Base-by-base conservation (phyloP, 345 rosid genomes). In the Moricandia moricandioides region DNA sequence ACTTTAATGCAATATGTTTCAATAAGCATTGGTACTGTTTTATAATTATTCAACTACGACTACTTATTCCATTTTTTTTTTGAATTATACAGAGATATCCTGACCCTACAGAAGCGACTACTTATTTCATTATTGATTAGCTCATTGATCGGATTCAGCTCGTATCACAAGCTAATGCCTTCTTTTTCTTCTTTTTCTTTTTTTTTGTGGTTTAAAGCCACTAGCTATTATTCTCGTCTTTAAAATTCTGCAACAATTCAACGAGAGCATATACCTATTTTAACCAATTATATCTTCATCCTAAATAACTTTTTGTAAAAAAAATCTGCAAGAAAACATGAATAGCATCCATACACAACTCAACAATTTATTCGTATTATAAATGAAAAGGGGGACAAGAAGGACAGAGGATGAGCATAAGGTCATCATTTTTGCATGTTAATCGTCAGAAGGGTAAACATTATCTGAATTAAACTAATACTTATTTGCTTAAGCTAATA, bases 371-470 rank as follows among this genome's bases (percentile, higher is more conserved):
- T 30, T 75, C 47, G 27, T 17, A 69, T 61, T 62, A 69, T 17
- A 0, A 13, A 35, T 26, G 0, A 24, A 59, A 16, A 2, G n/a
- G 80, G 76, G 18, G 75, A 71, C 80, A 77, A 58, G 45, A 70
- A 64, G 72, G 72, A 77, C 80, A 77, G 67, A 27, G 67, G 76
- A 71, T 57, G 76, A 77, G 67, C 76, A 47, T 57, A 71, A 71
- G 71, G 67, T 77, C 55, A 77, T 77, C 55, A 77, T 77, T 12
- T 71, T 33, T 10, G 67, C 80, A 77, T 77, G 80, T 77, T 77
- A 65, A 71, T 77, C 72, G 76, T 77, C 68, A 71, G 76, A 65
- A 65, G 54, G 45, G 51, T 24, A 77, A 21, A 71, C 80, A 71
- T 77, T 77, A 71, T 71, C 76, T 57, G 34, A 12, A 51, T 16